A percentile compares a stretch with the other conserved stretches of the same genome.
phyloP scores from a whole-genome alignment of 805 yeast species.

The Lipomyces yamanashiensis region DNA sequence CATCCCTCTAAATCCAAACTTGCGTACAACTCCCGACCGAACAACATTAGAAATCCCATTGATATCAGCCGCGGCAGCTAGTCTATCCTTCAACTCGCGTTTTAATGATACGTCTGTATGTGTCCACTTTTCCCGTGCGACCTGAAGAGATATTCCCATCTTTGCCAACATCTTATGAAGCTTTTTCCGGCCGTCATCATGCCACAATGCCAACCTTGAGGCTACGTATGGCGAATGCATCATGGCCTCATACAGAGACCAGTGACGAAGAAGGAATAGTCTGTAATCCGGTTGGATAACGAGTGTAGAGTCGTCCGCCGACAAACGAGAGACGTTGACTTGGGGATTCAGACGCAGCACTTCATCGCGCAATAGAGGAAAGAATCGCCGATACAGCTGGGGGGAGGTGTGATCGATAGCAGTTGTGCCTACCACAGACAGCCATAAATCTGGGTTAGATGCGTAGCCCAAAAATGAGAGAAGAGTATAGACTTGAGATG shows the following conservation, averaged over 20 bases:
- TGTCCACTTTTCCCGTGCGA: conserved; percentile 91
- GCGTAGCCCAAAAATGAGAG: conserved; percentile 85
- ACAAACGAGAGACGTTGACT: conserved; percentile 19
- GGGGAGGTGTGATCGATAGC: conserved; percentile 77
- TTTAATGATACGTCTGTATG: conserved; percentile 84
- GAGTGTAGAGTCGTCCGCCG: conserved; percentile 49
- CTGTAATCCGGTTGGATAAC: conserved; percentile 82
- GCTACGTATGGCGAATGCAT: conserved; percentile 89
- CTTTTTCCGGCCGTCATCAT: conserved; percentile 85
- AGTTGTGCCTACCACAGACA: conserved; percentile 84
- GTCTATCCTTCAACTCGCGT: conserved; percentile 68
- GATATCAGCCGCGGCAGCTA: conserved; percentile 68
- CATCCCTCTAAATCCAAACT: conserved; percentile 85
- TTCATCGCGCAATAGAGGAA: conserved; percentile 80
- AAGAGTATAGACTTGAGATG: conserved; percentile 80
- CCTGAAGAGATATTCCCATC: conserved; percentile 89
- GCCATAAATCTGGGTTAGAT: conserved; percentile 71
- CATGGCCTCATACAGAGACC: conserved; percentile 91
- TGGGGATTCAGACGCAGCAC: conserved; percentile 67
- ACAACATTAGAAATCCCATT: conserved; percentile 84
- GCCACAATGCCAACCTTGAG: conserved; percentile 85
- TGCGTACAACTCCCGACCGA: conserved; percentile 82
- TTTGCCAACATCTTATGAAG: conserved; percentile 90
- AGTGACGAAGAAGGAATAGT: conserved; percentile 83
- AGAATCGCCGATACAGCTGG: conserved; percentile 66